These are phyloP conservation scores for Zymoseptoria pseudotritici DNA, from an alignment of 2,329 filamentous ascomycete species.

Conservation along the genomic window DNA sequence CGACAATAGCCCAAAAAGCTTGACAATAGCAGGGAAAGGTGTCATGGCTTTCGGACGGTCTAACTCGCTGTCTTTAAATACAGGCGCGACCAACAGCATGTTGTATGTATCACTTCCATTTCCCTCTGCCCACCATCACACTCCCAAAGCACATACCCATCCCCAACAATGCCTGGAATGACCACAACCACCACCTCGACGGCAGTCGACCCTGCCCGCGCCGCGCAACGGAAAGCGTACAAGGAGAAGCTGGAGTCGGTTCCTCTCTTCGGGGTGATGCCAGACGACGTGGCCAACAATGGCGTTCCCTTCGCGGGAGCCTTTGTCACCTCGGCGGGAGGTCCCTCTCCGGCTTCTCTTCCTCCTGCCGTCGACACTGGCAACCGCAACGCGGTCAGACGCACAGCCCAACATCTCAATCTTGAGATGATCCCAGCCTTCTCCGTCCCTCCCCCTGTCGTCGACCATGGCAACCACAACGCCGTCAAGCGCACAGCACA, in stretches of 20 bases:
- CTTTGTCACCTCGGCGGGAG: neutral
- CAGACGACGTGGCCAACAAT: constrained; percentile 7
- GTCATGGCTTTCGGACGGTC: constrained; percentile 40
- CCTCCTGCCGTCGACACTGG: neutral
- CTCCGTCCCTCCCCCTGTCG: neutral
- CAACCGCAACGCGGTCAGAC: neutral
- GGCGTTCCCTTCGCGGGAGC: neutral
- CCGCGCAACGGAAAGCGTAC: constrained; percentile 1
- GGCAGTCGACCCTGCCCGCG: neutral
- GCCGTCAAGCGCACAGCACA: neutral
- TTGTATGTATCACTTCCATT: constrained; percentile 24
- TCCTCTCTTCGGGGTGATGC: constrained; percentile 7
- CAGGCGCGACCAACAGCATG: constrained; percentile 37
- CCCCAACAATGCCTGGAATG: neutral
- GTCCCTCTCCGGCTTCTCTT: neutral
- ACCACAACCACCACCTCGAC: neutral
- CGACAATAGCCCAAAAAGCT: neutral
- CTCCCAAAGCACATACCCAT: neutral
- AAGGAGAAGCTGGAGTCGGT: neutral
- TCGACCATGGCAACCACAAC: neutral
- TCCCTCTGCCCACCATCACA: neutral
- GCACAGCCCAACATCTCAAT: too few relatives aligned
- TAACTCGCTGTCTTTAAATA: constrained; percentile 49
- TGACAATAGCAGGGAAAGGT: neutral
- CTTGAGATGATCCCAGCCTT: neutral